Percentiles rank a stretch among this genome's conserved stretches.
Conservation (phyloP, 1,284 basidiomycete genomes). For the Ceratobasidium sp. region DNA sequence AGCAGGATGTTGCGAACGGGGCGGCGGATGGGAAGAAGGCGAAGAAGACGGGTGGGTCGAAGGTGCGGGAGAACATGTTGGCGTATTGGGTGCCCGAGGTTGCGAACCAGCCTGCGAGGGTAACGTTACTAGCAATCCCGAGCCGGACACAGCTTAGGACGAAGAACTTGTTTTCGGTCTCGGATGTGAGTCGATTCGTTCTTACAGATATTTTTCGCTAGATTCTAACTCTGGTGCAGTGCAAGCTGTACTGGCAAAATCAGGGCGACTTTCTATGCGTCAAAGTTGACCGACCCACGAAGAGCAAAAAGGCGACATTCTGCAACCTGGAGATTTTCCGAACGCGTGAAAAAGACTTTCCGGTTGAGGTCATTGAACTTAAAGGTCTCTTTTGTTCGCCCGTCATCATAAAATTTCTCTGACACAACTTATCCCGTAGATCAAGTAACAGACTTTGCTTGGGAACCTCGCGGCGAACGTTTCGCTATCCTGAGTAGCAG, state of each 20-base stretch:
- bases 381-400: conserved; percentile 64
- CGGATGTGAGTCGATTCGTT: conserved; percentile 76
- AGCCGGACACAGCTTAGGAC: conserved; percentile 87
- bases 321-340: conserved; percentile 99
- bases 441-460: conserved; percentile 95
- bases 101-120: conserved; percentile 93
- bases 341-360: conserved; percentile 97
- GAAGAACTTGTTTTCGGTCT: conserved; percentile 99
- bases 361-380: conserved; percentile 97
- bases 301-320: conserved; percentile 99
- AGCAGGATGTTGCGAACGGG: conserved; percentile 80
- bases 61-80: conserved; percentile 89
- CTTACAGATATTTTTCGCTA: background rate
- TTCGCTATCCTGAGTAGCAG: conserved; percentile 96
- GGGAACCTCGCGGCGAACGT: conserved; percentile 97
- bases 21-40: conserved; percentile 68
- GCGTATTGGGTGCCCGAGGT: conserved; percentile 99
- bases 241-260: conserved; percentile 99
- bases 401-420: background rate
- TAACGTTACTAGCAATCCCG: conserved; percentile 92
- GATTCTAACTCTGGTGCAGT: conserved; percentile 64
- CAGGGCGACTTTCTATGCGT: conserved; percentile 99
- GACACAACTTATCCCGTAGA: conserved; percentile 65
- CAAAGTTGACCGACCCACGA: conserved; percentile 99
- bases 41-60: conserved; percentile 67